phyloP scores from a whole-genome alignment of 345 rosid genomes.

The Syzygium grande region DNA sequence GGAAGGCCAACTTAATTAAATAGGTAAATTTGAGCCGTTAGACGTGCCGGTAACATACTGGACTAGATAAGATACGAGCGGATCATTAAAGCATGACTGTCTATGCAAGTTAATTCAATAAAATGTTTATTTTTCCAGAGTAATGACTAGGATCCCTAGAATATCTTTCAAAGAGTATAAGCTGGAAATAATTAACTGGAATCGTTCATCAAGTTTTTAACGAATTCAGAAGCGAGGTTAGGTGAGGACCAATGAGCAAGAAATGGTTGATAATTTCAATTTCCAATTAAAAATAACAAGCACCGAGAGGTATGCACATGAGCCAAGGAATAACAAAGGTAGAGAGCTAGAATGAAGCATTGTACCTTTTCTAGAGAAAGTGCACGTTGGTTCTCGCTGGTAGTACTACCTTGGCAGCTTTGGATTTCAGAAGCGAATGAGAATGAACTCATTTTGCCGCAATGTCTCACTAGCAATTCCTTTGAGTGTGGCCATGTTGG shows the following conservation, averaged over 20 bases:
- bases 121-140: too few species aligned
- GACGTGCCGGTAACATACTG: not conserved
- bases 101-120: not conserved
- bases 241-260: not conserved
- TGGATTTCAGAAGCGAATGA: not conserved
- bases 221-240: not conserved
- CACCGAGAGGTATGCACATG: fast-evolving
- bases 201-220: not conserved
- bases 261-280: not conserved
- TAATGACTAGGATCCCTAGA: too few species aligned
- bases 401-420: not conserved
- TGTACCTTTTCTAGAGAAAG: not conserved
- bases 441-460: not conserved
- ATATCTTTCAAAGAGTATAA: too few species aligned
- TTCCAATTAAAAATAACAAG: not conserved
- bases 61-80: not conserved
- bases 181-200: not conserved
- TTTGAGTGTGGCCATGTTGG: not conserved
- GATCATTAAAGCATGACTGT: too few species aligned
- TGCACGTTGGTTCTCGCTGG: not conserved
- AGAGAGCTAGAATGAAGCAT: not conserved
- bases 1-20: not conserved
- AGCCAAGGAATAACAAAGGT: not conserved
- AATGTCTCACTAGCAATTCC: not conserved
- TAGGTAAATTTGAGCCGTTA: not conserved